Percentiles rank a stretch among this genome's conserved stretches.
phyloP scores from a whole-genome alignment of 306 rosid genomes.

The Styphnolobium japonicum region DNA sequence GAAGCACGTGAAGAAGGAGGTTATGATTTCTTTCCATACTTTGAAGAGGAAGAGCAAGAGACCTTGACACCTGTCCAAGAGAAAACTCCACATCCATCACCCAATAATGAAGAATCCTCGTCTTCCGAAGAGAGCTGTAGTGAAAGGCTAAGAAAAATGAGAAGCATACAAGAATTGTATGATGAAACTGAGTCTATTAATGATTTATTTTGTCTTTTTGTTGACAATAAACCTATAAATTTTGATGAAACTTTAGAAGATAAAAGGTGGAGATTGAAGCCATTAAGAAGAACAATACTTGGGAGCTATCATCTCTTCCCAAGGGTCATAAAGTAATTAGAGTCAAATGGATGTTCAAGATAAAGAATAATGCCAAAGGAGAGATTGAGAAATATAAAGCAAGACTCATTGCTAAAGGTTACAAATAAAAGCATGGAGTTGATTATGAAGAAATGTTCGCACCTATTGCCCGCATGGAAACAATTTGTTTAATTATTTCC shows the following conservation, averaged over 20 bases:
- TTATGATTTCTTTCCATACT: too few species aligned
- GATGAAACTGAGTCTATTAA: too few species aligned
- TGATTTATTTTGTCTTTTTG: not conserved
- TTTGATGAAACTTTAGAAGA: not conserved
- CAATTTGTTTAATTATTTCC: not conserved
- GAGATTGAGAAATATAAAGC: not conserved
- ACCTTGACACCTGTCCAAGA: too few species aligned
- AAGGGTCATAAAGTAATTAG: not conserved
- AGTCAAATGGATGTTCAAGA: too few species aligned
- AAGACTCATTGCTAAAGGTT: not conserved
- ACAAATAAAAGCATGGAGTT: not conserved
- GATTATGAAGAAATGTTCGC: not conserved
- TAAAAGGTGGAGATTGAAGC: not conserved
- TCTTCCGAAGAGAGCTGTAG: too few species aligned
- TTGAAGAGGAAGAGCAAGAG: too few species aligned
- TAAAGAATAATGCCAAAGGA: not conserved
- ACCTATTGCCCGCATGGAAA: not conserved
- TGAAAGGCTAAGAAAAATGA: too few species aligned
- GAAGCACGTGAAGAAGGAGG: too few species aligned
- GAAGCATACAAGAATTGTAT: too few species aligned
- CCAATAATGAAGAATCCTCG: too few species aligned
- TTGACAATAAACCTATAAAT: not conserved
- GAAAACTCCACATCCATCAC: too few species aligned
- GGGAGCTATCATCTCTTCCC: not conserved
- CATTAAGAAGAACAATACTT: not conserved